phyloP scores from a whole-genome alignment of 176 grass and related monocot species.

The Oryza officinalis region DNA sequence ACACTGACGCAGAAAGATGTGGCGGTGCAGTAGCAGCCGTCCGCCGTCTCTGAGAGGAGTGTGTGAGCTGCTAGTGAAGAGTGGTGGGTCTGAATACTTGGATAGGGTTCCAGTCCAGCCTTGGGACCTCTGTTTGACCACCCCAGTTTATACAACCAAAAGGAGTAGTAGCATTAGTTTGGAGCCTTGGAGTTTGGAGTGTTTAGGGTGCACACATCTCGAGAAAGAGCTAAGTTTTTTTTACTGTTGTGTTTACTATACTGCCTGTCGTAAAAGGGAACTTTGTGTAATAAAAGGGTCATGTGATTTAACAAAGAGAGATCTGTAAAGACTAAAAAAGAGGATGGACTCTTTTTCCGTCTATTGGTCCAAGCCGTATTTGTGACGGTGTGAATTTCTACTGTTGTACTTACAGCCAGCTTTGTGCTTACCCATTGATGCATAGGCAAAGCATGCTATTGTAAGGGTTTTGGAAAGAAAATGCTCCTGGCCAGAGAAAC shows the following conservation, averaged over 20 bases:
- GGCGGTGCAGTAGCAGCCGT: neutral
- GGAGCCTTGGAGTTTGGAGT: constrained; percentile 24
- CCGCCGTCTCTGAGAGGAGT: constrained; percentile 9
- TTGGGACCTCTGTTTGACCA: constrained; percentile 62
- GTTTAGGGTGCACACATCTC: constrained; percentile 48
- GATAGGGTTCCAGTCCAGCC: constrained; percentile 38
- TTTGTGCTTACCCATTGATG: constrained; percentile 6
- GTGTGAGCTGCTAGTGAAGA: no score
- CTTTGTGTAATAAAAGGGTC: neutral
- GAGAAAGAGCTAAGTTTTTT: neutral
- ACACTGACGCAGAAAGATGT: constrained; percentile 35
- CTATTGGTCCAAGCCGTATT: neutral
- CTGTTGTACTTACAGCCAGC: constrained; percentile 1
- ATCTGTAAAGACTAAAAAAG: neutral
- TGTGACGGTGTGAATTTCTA: constrained; percentile 3
- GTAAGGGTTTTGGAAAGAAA: neutral
- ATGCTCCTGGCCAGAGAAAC: constrained; percentile 3
- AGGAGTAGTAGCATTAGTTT: constrained; percentile 12
- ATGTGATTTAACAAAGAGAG: constrained; percentile 3
- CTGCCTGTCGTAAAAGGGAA: constrained; percentile 28
- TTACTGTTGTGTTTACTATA: neutral
- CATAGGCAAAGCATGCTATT: neutral
- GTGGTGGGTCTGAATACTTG: neutral
- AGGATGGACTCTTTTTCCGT: neutral
- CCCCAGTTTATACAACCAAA: constrained; percentile 26